These are phyloP conservation scores for Rhododendron griersonianum DNA, from an alignment of 148 eudicot genomes.

Conservation along the genomic window DNA sequence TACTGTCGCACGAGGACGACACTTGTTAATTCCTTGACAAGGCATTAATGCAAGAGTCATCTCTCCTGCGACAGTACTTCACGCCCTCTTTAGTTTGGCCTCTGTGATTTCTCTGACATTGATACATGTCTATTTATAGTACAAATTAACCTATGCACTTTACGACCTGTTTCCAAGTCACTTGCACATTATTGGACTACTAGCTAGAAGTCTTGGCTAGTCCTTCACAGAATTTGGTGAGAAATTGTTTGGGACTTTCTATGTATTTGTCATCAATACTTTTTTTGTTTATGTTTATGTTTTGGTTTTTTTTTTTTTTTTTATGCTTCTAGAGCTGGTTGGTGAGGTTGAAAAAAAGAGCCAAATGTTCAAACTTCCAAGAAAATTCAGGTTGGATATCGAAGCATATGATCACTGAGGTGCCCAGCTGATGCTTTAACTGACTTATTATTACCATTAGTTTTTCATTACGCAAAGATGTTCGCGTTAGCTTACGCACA, in stretches of 20 bases:
- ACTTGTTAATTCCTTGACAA: not conserved
- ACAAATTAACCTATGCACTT: not conserved
- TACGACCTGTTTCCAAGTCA: not conserved
- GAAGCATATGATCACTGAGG: not conserved
- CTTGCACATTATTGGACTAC: not conserved
- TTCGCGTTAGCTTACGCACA: too few relatives aligned
- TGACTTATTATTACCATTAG: not conserved
- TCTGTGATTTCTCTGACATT: not conserved
- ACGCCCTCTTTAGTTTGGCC: not conserved
- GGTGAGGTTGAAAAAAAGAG: not conserved
- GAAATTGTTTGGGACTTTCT: conserved; percentile 2
- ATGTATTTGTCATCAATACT: not conserved
- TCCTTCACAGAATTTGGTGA: not conserved
- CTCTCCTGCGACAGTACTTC: not conserved
- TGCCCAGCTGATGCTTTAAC: not conserved
- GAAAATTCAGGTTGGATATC: not conserved
- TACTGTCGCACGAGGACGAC: not conserved
- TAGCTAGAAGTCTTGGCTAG: not conserved
- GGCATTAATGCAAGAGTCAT: not conserved
- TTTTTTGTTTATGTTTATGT: not conserved
- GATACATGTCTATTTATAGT: not conserved
- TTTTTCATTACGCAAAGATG: not conserved
- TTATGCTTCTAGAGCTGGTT: not conserved
- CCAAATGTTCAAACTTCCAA: not conserved
- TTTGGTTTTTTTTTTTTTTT: too few relatives aligned